Base-by-base conservation (phyloP, 225 moss, liverwort and hornwort species). In the Antitrichia curtipendula region DNA sequence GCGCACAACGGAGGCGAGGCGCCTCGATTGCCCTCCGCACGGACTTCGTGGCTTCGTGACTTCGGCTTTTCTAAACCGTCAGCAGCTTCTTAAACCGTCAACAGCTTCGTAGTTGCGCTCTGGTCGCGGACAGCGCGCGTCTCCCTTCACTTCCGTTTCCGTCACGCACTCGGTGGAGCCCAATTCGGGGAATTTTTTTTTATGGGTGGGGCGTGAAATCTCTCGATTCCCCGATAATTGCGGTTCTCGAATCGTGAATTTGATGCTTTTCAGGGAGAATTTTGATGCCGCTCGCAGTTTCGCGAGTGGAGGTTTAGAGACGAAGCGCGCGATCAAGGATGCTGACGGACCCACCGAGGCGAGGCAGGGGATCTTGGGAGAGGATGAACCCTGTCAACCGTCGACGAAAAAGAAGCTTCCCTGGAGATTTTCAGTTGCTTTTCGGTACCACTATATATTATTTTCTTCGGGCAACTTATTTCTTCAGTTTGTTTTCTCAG, bases 1-100 rank as follows among this genome's bases (percentile, higher is more conserved):
- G 81, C 65, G 60, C 66, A 38, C 38, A 61, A 75, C 85, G 61
- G 80, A 87, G 91, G 81, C 89, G 91, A 89, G 91, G 75, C 91
- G 86, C 75, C 91, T 91, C 91, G 91, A 87, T 75, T 31, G 69
- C 63, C 52, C 41, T 47, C 63, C 34, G 2, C 58, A 29, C 31
- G 10, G 43, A 43, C 27, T 31, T 6, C 43, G 6, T 23, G 41
- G 16, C 31, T 45, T 57, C 16, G 57, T 15, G 74, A 8, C 62
- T 32, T 47, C 62, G 16, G 47, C 50, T 52, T 31, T 82, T 38
- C 76, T 31, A 76, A 85, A 64, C 76, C 31, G 60, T 59, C 72
- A 73, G 49, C 49, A 31, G 60, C 73, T 73, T 60, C 52, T 8
- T 29, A 31, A 74, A 18, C 47, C 49, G 77, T 84, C 84, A 45